Evolutionary conservation across 2,329 filamentous ascomycete species (phyloP), one percentile per base, ranked within the genome.

Genomic region (Ophioceras dolichostomum): DNA sequence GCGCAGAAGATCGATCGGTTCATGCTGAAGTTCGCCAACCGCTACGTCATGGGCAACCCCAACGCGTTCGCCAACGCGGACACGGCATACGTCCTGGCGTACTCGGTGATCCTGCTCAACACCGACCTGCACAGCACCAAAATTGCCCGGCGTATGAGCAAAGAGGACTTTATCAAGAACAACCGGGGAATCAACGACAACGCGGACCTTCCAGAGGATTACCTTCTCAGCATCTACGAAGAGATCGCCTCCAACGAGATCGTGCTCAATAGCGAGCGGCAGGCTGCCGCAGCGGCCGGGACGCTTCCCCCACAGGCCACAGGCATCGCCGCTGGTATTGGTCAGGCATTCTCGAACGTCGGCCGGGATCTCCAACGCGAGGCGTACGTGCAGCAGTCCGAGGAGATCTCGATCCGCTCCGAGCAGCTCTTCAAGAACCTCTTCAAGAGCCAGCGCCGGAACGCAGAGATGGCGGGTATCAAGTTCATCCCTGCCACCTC

Each of bases 1-100:
- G 88, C 88, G 0, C 91, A 98, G 55, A 98, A 98, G 65, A 98
- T 98, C 47, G 91, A 98, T 75, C 84, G 91, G 34, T 94, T 96
- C 61, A 96, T 98, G 91, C 66, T 98, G 47, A 98, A 98, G 57
- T 98, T 96, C 60, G 91, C 91, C 9, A 89, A 96, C 58, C 79
- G 89, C 42, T 98, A 98, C 56, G 83, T 94, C 36, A 82, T 80
- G 42, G 88, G 88, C 21, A 98, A 98, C 48, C 91, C 91, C 0
- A 94, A 94, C 52, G 89, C 91, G 1, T 98, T 94, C 58, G 91
- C 91, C 26, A 98, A 96, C 51, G 93, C 91, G 2, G 93, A 98
- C 55, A 98, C 93, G 0, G 89, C 91, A 12, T 98, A 98, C 48
- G 86, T 98, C 8, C 67, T 98, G 27, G 81, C 87, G 0, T 98